Percentiles rank a stretch among this genome's conserved stretches.
phyloP scores from a whole-genome alignment of 306 rosid species.

The Dryas alaskensis region DNA sequence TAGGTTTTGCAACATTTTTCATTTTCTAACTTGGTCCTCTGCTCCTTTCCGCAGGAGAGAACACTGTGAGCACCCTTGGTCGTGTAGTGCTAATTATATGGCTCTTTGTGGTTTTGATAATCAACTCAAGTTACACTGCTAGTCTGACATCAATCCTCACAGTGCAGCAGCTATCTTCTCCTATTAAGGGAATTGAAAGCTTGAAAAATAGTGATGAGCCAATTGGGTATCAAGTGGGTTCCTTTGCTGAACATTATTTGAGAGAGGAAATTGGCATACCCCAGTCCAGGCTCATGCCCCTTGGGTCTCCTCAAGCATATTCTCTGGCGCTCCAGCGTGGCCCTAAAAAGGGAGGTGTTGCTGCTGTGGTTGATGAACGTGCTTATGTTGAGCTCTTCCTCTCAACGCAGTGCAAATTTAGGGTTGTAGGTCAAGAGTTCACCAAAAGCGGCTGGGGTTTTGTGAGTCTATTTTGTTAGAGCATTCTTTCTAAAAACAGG shows the following conservation, averaged over 20 bases:
- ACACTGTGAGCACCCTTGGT: constrained; percentile 85
- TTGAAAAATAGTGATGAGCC: constrained; percentile 58
- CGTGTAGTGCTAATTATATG: constrained; percentile 80
- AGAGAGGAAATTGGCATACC: constrained; percentile 69
- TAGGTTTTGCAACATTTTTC: background rate
- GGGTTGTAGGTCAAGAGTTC: constrained; percentile 88
- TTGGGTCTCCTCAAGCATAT: constrained; percentile 78
- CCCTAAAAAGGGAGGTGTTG: constrained; percentile 83
- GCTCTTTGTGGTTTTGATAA: constrained; percentile 94
- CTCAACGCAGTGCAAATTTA: constrained; percentile 76
- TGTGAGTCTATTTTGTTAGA: constrained; percentile 51
- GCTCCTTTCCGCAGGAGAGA: constrained; percentile 67
- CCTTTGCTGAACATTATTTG: constrained; percentile 74
- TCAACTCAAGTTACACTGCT: constrained; percentile 97
- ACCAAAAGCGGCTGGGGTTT: constrained; percentile 99
- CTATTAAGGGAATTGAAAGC: constrained; percentile 73
- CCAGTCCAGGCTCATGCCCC: constrained; percentile 68
- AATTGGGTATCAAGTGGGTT: constrained; percentile 90
- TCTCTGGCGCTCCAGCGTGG: constrained; percentile 74
- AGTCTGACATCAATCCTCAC: constrained; percentile 97
- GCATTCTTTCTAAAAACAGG: background rate
- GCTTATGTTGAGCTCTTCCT: constrained; percentile 73
- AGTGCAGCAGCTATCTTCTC: constrained; percentile 78
- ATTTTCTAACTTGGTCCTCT: constrained; percentile 20
- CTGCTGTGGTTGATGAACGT: constrained; percentile 87